Evolutionary conservation across 306 rosid species (phyloP), one percentile per base, ranked within the genome.

Genomic region (Leucaena leucocephala): DNA sequence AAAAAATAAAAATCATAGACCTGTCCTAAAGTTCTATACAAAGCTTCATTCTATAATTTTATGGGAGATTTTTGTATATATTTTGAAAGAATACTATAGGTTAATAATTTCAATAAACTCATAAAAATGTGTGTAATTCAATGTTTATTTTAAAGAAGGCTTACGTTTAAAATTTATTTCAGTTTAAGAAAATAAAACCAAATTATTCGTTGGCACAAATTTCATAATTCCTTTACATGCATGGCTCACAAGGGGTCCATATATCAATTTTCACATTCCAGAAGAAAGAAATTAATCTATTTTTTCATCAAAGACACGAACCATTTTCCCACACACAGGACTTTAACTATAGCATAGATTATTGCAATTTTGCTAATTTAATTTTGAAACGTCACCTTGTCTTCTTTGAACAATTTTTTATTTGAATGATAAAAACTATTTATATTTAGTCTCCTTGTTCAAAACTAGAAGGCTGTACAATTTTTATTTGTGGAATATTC

Each of bases 201-300:
- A 22, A 22, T 8, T 8, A n/a, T 40, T 69, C 21, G 35, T 6
- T 48, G 17, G 59, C 21, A 48, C 75, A 68, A 48, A 35, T 33
- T 71, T 71, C 45, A 71, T 40, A 49, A 71, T 49, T 16, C 62
- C 76, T 34, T 71, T 71, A 43, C 11, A n/a, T 67, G 72, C 16
- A 42, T 17, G 7, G 71, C 0, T 67, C 33, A 38, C 4, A 13
- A 15, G 46, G 46, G 71, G 49, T 10, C n/a, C 49, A 43, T n/a
- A 17, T 40, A 9, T 66, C 49, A 36, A 17, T 16, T 8, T 38
- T 8, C 72, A 67, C 14, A 67, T 40, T 67, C 50, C 17, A 42
- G 14, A 3, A 7, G 34, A 42, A 67, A 67, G 7, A 19, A 40
- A 42, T 16, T 61, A 39, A 17, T 64, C 7, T 61, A 4, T 3